Conservation (phyloP, 768 basidiomycete species). For the Mycena amicta region DNA sequence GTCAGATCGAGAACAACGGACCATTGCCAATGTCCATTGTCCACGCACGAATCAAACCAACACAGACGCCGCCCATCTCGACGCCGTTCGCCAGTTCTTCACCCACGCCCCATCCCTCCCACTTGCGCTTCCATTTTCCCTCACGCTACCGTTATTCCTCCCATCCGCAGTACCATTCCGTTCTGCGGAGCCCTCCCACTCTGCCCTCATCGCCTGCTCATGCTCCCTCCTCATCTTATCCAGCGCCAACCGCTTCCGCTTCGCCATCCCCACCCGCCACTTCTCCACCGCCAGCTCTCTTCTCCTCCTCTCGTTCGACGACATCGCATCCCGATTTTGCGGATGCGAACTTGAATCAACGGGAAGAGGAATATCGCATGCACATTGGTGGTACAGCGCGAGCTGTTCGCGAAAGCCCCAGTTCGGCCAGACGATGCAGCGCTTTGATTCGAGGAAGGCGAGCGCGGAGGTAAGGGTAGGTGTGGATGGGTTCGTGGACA, state of each 20-base stretch:
- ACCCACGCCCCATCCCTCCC: background rate
- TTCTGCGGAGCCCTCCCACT: background rate
- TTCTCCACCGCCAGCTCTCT: background rate
- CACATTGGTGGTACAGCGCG: slow-evolving; percentile 6
- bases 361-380: slow-evolving; percentile 4
- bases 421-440: slow-evolving; percentile 6
- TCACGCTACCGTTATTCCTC: background rate
- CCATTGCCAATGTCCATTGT: no score
- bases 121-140: background rate
- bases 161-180: background rate
- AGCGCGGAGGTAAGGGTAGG: background rate
- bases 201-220: background rate
- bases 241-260: background rate
- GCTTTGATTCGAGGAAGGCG: slow-evolving; percentile 1
- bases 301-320: no score
- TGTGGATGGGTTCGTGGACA: background rate
- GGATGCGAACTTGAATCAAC: no score
- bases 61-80: background rate
- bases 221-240: background rate
- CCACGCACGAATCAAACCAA: no score
- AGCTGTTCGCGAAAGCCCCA: slow-evolving; percentile 8
- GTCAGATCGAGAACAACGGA: no score
- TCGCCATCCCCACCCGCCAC: slow-evolving; percentile 5
- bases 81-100: background rate
- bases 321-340: no score